These are phyloP conservation scores for Hippophae tibetana DNA, from an alignment of 306 rosid species.

Conservation along the genomic window DNA sequence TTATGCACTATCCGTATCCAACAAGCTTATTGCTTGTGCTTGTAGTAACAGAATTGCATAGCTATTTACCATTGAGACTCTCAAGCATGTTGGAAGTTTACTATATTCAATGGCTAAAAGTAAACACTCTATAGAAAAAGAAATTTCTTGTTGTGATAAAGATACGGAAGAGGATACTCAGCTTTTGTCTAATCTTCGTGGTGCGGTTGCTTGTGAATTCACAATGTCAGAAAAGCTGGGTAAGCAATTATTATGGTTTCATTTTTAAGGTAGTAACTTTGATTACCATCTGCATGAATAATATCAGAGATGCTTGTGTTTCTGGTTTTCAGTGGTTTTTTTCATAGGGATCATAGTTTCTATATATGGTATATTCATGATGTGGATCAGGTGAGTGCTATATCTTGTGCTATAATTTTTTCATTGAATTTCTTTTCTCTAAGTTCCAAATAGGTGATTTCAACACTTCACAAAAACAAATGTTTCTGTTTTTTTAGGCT, in stretches of 20 bases:
- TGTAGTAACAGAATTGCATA: constrained; percentile 58
- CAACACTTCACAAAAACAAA: constrained; percentile 8
- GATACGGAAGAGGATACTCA: constrained; percentile 31
- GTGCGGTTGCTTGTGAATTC: constrained; percentile 69
- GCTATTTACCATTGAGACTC: constrained; percentile 36
- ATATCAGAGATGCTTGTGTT: constrained; percentile 12
- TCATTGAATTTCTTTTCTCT: not conserved
- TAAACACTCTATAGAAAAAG: constrained; percentile 17
- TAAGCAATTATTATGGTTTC: constrained; percentile 21
- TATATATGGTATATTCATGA: constrained; percentile 64
- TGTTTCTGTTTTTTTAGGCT: constrained; percentile 32
- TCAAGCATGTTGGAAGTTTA: constrained; percentile 42
- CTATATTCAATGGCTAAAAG: constrained; percentile 42
- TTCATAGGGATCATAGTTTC: constrained; percentile 54
- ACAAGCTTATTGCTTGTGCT: constrained; percentile 67
- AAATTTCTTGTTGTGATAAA: constrained; percentile 16
- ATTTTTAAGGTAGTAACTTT: not conserved
- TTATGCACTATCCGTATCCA: constrained; percentile 50
- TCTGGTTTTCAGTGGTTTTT: constrained; percentile 50
- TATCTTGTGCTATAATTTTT: not conserved
- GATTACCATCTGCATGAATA: constrained; percentile 4
- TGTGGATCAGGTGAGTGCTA: constrained; percentile 47
- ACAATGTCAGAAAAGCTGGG: constrained; percentile 62
- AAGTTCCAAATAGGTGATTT: constrained; percentile 6
- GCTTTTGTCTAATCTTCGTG: constrained; percentile 40